These are phyloP conservation scores for Sporisorium exsertum DNA, from an alignment of 1,284 basidiomycete genomes.

Conservation along the genomic window DNA sequence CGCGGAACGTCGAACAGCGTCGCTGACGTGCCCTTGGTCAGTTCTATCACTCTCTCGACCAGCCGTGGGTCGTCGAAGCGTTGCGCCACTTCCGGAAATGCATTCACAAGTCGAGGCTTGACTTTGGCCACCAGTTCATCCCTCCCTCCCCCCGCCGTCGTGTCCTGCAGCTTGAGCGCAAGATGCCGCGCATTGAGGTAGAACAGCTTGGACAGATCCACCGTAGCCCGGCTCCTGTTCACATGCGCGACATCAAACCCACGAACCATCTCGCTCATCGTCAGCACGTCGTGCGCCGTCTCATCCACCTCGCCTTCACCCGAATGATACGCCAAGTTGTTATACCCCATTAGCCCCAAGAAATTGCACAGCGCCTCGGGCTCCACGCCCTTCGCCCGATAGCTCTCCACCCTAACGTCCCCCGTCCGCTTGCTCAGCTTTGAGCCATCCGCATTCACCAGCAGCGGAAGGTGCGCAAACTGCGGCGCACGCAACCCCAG, in stretches of 20 bases:
- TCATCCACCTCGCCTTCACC: conserved; percentile 13
- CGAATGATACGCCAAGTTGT: conserved; percentile 48
- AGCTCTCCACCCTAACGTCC: conserved; percentile 86
- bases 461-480: conserved; percentile 90
- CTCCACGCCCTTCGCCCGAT: conserved; percentile 88
- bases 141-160: conserved; percentile 6
- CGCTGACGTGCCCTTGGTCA: conserved; percentile 29
- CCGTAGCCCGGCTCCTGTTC: conserved; percentile 59
- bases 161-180: conserved; percentile 48
- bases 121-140: conserved; percentile 31
- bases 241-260: conserved; percentile 58
- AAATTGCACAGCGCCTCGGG: conserved; percentile 90
- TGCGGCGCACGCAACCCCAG: conserved; percentile 80
- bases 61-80: background rate
- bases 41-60: conserved; percentile 17
- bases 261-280: conserved; percentile 53
- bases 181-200: conserved; percentile 63
- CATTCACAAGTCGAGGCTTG: conserved; percentile 5
- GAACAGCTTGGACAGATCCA: conserved; percentile 58
- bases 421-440: conserved; percentile 96
- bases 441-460: conserved; percentile 88
- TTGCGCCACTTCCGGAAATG: conserved; percentile 12
- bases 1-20: conserved; percentile 35
- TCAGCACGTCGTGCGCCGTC: conserved; percentile 52
- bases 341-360: conserved; percentile 93